These are phyloP conservation scores for Blastobotrys aristatus DNA, from an alignment of 1,139 yeast genomes.

Conservation along the genomic window DNA sequence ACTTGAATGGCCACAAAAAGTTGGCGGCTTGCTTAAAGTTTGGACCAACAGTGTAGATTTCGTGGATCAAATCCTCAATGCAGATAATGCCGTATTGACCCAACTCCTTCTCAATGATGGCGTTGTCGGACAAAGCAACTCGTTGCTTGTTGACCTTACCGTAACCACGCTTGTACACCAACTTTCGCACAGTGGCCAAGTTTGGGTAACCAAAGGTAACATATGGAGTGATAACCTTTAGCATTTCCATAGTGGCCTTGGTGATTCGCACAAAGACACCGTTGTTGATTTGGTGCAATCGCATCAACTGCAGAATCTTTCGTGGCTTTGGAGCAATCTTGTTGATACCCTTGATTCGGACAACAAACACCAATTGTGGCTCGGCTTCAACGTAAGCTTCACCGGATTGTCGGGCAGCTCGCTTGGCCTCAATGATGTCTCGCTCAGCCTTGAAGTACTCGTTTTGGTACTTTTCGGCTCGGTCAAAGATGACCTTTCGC, in stretches of 20 bases:
- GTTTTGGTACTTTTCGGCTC: conserved; percentile 97
- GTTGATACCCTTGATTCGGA: conserved; percentile 99
- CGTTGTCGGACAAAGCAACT: conserved; percentile 88
- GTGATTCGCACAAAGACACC: conserved; percentile 98
- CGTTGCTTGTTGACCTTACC: conserved; percentile 99
- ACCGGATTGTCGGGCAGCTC: conserved; percentile 95
- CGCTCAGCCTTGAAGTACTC: conserved; percentile 96
- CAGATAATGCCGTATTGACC: conserved; percentile 97
- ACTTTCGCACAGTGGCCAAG: conserved; percentile 90
- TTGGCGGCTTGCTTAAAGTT: conserved; percentile 99
- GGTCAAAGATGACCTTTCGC: conserved; percentile 92
- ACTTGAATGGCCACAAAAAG: conserved; percentile 99
- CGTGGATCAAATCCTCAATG: conserved; percentile 97
- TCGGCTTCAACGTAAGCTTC: conserved; percentile 82
- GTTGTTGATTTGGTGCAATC: conserved; percentile 97
- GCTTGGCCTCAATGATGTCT: conserved; percentile 85
- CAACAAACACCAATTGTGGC: conserved; percentile 92
- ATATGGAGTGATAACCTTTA: conserved; percentile 98
- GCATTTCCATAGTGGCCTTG: conserved; percentile 96
- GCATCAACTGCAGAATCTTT: conserved; percentile 96
- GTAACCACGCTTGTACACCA: conserved; percentile 99
- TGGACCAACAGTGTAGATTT: conserved; percentile 98
- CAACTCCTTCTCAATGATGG: conserved; percentile 87
- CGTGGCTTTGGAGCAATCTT: conserved; percentile 99
- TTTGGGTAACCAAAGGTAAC: conserved; percentile 99